Evolutionary conservation across 345 rosid genomes (phyloP).

Genomic region (Cardiospermum halicacabum): DNA sequence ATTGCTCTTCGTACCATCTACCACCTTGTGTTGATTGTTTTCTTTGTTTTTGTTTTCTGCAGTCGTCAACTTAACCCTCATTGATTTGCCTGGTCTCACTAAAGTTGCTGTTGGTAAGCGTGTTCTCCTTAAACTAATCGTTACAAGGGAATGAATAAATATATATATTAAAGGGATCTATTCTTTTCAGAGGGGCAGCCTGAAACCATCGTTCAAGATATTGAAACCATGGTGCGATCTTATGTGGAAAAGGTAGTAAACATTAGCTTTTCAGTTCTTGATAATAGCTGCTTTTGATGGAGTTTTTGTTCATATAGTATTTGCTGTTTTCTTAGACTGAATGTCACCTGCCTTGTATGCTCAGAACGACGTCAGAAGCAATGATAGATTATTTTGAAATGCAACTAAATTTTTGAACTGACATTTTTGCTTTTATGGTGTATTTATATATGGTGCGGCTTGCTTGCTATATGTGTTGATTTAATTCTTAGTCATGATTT

Average conservation of each 20-base stretch:
- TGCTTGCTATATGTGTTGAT: not conserved
- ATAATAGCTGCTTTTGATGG: not conserved
- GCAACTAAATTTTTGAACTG: not conserved
- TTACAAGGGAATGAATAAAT: conserved; percentile 1
- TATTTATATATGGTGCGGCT: not conserved
- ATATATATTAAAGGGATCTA: conserved; percentile 9
- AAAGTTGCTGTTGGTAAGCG: conserved; percentile 97
- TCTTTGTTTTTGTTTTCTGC: conserved; percentile 19
- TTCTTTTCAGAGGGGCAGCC: conserved; percentile 87
- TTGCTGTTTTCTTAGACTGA: not conserved
- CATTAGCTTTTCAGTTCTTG: not conserved
- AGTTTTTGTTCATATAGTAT: not conserved
- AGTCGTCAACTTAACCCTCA: conserved; percentile 94
- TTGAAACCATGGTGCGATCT: conserved; percentile 83
- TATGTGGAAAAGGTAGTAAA: conserved; percentile 82
- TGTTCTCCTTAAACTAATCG: not conserved
- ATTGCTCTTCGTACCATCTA: not conserved
- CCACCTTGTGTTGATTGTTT: not conserved
- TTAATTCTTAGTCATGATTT: conserved; percentile 1
- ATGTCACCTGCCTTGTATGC: no score
- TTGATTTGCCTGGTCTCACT: conserved; percentile 93
- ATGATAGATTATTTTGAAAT: not conserved
- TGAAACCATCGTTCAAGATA: conserved; percentile 74
- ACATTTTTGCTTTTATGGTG: not conserved
- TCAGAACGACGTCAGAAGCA: no score